Evolutionary conservation across 257 asterid species (phyloP), one percentile per base, ranked within the genome.

Genomic region (Ballota nigra): DNA sequence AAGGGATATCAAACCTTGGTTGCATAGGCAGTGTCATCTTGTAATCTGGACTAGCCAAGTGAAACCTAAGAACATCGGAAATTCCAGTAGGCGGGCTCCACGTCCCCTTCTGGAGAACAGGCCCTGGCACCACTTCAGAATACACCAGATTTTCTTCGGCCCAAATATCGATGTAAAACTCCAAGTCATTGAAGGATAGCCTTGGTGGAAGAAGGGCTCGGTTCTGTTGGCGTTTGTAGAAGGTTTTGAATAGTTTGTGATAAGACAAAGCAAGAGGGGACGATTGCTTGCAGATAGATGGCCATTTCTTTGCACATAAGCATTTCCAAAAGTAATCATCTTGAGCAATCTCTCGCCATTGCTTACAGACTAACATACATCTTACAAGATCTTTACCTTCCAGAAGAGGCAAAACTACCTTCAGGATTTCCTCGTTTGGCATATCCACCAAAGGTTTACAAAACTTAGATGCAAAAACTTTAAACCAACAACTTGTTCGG

Each of bases 301-400:
- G 99, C 99, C 99, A 95, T 79, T 85, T 86, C 78, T 87, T 88
- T 36, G 79, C 80, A 59, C 99, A 95, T 1, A 92, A 78, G 77
- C 99, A 95, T 87, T 87, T 95, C 99, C 99, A 95, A 55, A 92
- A 81, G 79, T 87, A 92, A 82, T 95, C 99, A 41, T 95, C 99
- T 69, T 20, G 70, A 36, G 96, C 98, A 68, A 83, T 66, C 41
- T 85, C 94, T 43, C 62, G 84, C 98, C 99, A 95, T 74, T 81
- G 92, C 85, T 86, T 95, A 73, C 85, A 84, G 49, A 95, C 98
- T 24, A 69, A 38, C 96, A 88, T 88, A 64, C 98, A 95, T 55
- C 83, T 66, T 2, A 84, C 96, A 29, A 95, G 96, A 78, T 95
- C 99, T 56, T 41, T 75, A 24, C 96, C 91, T 62, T 95, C 97